These are phyloP conservation scores for Oligophagozyma castellii DNA, from an alignment of 1,139 yeast species.

Conservation along the genomic window DNA sequence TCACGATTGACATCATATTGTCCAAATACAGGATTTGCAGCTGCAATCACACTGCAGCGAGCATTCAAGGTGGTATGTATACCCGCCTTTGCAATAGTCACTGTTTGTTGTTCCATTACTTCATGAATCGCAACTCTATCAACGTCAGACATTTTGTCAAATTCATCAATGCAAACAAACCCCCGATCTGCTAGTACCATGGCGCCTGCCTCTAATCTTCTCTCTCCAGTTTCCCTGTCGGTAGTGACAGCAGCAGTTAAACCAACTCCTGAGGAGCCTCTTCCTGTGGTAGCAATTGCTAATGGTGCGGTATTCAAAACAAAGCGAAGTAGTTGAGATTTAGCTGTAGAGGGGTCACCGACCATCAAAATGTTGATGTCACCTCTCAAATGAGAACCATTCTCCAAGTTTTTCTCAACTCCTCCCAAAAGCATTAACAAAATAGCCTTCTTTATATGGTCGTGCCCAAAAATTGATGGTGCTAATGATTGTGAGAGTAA, in stretches of 20 bases:
- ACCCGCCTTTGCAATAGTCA: conserved; percentile 97
- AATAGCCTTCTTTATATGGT: conserved; percentile 81
- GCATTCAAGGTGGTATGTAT: conserved; percentile 95
- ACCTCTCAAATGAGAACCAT: conserved; percentile 96
- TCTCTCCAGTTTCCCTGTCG: conserved; percentile 93
- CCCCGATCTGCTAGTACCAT: conserved; percentile 98
- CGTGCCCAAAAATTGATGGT: conserved; percentile 92
- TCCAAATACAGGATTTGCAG: conserved; percentile 96
- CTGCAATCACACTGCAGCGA: conserved; percentile 93
- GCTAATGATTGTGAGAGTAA: conserved; percentile 77
- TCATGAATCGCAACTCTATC: conserved; percentile 98
- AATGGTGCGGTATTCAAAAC: conserved; percentile 88
- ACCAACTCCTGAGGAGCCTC: conserved; percentile 99
- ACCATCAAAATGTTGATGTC: conserved; percentile 93
- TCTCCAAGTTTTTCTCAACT: conserved; percentile 82
- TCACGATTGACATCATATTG: conserved; percentile 94
- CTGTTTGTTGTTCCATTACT: conserved; percentile 99
- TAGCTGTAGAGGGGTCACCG: conserved; percentile 98
- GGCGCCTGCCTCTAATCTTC: conserved; percentile 97
- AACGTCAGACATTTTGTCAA: conserved; percentile 92
- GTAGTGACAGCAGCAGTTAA: conserved; percentile 96
- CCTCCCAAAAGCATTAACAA: conserved; percentile 88
- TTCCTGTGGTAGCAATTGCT: conserved; percentile 97
- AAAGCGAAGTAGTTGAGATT: conserved; percentile 87
- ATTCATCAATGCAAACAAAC: conserved; percentile 94